phyloP scores from a whole-genome alignment of 352 stramenopile genomes.

The Globisporangium solare region DNA sequence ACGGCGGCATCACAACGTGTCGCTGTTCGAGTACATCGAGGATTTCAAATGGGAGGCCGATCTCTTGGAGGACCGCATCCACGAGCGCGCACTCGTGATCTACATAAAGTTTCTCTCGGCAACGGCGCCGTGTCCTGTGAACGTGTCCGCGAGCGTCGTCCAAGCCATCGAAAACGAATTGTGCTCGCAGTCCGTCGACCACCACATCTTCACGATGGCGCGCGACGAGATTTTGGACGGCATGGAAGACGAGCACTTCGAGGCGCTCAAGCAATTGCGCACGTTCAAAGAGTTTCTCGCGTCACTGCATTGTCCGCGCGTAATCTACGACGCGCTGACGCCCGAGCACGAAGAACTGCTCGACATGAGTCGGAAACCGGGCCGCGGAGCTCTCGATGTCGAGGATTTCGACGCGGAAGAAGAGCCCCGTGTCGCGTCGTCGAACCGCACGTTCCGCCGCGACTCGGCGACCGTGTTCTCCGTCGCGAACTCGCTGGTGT shows the following conservation, averaged over 20 bases:
- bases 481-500: constrained; percentile 19
- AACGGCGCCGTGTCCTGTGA: constrained; percentile 26
- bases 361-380: constrained; percentile 29
- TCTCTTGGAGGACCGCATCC: constrained; percentile 39
- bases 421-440: constrained; percentile 14
- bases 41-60: constrained; percentile 59
- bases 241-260: constrained; percentile 52
- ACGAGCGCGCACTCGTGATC: constrained; percentile 51
- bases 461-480: constrained; percentile 23
- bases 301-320: constrained; percentile 37
- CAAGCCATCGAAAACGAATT: constrained; percentile 43
- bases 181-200: constrained; percentile 28
- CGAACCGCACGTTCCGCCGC: constrained; percentile 9
- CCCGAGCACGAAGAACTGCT: constrained; percentile 27
- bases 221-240: constrained; percentile 41
- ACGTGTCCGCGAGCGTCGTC: constrained; percentile 21
- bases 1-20: constrained; percentile 39
- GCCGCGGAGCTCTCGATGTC: constrained; percentile 10
- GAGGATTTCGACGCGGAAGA: constrained; percentile 17
- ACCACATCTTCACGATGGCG: constrained; percentile 34
- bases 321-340: constrained; percentile 37
- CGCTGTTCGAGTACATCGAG: constrained; percentile 62
- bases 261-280: constrained; percentile 34
- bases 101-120: constrained; percentile 55
- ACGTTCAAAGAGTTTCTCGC: constrained; percentile 47